Conservation (phyloP, 2,329 filamentous ascomycete species). For the Samsoniella hepiali region DNA sequence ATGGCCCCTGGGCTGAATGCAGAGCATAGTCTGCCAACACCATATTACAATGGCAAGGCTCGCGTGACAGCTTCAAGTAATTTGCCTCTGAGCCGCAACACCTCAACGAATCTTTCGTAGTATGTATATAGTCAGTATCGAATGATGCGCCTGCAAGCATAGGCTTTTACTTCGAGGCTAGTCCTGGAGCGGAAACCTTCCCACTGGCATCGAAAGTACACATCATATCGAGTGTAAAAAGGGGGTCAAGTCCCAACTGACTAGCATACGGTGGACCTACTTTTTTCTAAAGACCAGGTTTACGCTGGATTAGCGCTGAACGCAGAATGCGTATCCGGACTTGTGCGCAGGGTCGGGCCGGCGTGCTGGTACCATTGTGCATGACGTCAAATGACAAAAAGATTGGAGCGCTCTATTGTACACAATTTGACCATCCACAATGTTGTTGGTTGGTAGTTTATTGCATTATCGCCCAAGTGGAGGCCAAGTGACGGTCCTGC, state of each 20-base stretch:
- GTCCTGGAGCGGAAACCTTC: too few relatives aligned
- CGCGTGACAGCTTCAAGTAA: neutral
- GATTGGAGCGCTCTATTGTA: neutral
- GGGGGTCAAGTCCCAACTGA: neutral
- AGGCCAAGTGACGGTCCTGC: neutral
- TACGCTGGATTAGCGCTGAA: neutral
- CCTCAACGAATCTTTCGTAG: neutral
- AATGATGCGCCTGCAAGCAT: neutral
- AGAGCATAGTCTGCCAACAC: neutral
- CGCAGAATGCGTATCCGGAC: neutral
- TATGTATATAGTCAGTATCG: neutral
- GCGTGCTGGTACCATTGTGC: too few relatives aligned
- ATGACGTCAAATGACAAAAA: neutral
- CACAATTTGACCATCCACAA: too few relatives aligned
- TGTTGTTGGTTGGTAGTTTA: neutral
- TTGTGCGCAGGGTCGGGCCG: neutral
- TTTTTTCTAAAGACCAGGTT: neutral
- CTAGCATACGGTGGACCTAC: constrained; percentile 1
- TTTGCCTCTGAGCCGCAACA: neutral
- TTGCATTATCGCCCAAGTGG: neutral
- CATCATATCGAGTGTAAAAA: neutral
- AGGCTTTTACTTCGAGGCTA: neutral
- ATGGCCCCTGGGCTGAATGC: neutral
- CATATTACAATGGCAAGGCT: neutral
- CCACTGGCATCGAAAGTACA: too few relatives aligned